Percentiles rank a stretch among this genome's conserved stretches.
Conservation (phyloP, 176 grass and related monocot species). For the Carex cristatella region DNA sequence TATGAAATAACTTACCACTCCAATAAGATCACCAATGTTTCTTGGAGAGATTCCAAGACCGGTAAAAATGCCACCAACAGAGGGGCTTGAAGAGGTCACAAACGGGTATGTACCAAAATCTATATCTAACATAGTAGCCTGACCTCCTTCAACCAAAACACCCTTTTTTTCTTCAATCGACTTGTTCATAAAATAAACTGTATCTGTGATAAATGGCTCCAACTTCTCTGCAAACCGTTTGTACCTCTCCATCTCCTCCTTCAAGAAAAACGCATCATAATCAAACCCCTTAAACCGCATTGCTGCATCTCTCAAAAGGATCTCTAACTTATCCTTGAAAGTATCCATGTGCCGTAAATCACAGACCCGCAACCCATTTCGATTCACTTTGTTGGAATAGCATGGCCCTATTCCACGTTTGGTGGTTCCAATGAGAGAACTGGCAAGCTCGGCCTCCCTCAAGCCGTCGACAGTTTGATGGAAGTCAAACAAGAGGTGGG, state of each 20-base stretch:
- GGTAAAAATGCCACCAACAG: conserved; percentile 83
- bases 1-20: conserved; percentile 50
- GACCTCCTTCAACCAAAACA: conserved; percentile 95
- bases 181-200: conserved; percentile 70
- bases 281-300: conserved; percentile 62
- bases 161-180: conserved; percentile 78
- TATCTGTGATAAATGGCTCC: conserved; percentile 77
- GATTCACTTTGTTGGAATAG: conserved; percentile 74
- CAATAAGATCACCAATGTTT: conserved; percentile 72
- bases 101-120: conserved; percentile 98
- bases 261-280: conserved; percentile 49
- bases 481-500: conserved; percentile 92
- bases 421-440: conserved; percentile 82
- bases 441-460: conserved; percentile 74
- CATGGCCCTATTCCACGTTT: conserved; percentile 88
- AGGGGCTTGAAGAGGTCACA: conserved; percentile 94
- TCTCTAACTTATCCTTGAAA: conserved; percentile 68
- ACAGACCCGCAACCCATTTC: conserved; percentile 74
- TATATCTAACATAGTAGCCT: conserved; percentile 97
- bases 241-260: conserved; percentile 78
- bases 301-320: conserved; percentile 60
- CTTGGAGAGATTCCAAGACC: conserved; percentile 87
- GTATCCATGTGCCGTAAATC: conserved; percentile 81
- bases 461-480: conserved; percentile 88
- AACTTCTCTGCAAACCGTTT: conserved; percentile 64